Evolutionary conservation across 2,329 filamentous ascomycete species (phyloP).

Genomic region (Diaporthe aspalathi): DNA sequence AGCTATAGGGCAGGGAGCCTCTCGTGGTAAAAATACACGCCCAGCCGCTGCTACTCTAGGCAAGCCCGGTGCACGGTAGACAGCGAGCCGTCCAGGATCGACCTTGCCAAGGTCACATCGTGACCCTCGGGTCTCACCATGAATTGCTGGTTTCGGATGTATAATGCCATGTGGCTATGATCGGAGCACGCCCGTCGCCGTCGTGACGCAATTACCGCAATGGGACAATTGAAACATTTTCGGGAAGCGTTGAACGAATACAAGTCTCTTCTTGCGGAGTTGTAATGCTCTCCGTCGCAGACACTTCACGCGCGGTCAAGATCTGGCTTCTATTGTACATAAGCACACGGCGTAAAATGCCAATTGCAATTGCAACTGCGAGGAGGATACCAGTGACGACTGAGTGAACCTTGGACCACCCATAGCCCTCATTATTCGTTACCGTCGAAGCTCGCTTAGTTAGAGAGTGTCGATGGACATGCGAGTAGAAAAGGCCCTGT

Average conservation of each 20-base stretch:
- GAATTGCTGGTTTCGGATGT: constrained; percentile 8
- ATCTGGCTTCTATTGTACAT: too few relatives aligned
- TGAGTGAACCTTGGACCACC: neutral
- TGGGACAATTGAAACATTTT: neutral
- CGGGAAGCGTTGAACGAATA: neutral
- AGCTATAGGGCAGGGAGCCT: constrained; percentile 11
- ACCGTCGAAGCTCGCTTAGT: too few relatives aligned
- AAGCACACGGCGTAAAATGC: too few relatives aligned
- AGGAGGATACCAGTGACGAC: neutral
- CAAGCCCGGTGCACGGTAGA: too few relatives aligned
- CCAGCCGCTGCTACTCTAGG: neutral
- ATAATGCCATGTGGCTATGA: constrained; percentile 18
- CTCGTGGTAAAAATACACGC: neutral
- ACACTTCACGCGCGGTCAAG: neutral
- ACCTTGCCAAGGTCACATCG: constrained; percentile 11
- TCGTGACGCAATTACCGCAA: neutral
- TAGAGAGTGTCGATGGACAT: neutral
- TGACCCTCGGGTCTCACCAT: constrained; percentile 17
- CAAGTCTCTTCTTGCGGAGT: neutral
- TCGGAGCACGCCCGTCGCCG: neutral
- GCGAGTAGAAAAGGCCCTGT: neutral
- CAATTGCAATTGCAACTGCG: neutral
- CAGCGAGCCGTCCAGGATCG: neutral
- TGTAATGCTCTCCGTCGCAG: neutral
- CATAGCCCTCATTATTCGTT: neutral